Evolutionary conservation across 805 yeast genomes (phyloP).

Genomic region (Candida alai): DNA sequence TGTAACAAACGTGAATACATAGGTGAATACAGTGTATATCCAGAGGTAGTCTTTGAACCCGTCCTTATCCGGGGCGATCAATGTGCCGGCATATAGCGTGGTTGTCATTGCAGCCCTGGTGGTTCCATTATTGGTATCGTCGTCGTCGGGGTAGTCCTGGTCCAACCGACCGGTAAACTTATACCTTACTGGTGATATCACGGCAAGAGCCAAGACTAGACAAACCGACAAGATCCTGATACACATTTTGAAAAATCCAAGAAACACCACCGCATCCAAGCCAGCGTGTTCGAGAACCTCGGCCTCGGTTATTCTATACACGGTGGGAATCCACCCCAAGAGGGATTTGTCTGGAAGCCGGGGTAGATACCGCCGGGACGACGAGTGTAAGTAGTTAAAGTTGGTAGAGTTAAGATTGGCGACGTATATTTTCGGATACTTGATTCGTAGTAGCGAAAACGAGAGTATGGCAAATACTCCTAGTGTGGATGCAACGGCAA

Average conservation of each 20-base stretch:
- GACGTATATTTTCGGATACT: conserved; percentile 80
- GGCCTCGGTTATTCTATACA: conserved; percentile 62
- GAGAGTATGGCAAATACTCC: conserved; percentile 66
- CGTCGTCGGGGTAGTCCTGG: conserved; percentile 21
- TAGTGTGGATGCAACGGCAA: conserved; percentile 60
- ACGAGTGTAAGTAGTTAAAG: conserved; percentile 38
- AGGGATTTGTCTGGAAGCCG: conserved; percentile 50
- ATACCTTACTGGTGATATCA: conserved; percentile 82
- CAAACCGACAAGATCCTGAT: conserved; percentile 64
- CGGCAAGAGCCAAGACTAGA: conserved; percentile 62
- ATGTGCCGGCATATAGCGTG: background rate
- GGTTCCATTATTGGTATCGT: conserved; percentile 7
- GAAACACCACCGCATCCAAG: conserved; percentile 86
- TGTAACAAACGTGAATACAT: conserved; percentile 72
- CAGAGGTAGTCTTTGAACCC: conserved; percentile 58
- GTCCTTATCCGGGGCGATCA: conserved; percentile 19
- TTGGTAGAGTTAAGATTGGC: conserved; percentile 61
- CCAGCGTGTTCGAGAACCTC: conserved; percentile 89
- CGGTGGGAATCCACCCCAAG: conserved; percentile 77
- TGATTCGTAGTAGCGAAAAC: conserved; percentile 67
- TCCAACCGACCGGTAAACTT: conserved; percentile 67
- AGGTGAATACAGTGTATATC: conserved; percentile 86
- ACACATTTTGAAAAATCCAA: conserved; percentile 87
- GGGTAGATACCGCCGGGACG: conserved; percentile 53
- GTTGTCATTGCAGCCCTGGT: conserved; percentile 1